A percentile compares a stretch with the other conserved stretches of the same genome.
Evolutionary conservation across 148 eudicot species (phyloP).

Genomic region (Vaccinium darrowii): DNA sequence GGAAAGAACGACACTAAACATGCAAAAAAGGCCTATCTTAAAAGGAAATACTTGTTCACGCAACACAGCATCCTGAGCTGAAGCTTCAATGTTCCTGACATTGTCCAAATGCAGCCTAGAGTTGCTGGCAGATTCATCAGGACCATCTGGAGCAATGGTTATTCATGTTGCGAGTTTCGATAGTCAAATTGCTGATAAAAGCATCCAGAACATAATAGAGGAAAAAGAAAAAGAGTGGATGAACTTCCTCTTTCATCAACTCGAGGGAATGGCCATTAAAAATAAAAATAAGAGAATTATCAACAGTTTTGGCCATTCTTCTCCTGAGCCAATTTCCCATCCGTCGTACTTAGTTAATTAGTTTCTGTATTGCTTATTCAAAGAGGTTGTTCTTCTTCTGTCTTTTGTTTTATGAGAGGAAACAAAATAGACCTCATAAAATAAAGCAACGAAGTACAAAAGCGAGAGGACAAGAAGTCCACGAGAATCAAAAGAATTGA

Average conservation of each 20-base stretch:
- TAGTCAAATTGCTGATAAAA: not conserved
- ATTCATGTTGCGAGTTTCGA: not conserved
- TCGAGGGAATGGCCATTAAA: conserved; percentile 13
- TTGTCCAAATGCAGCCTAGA: conserved; percentile 27
- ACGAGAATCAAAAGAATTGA: not conserved
- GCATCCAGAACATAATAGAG: conserved; percentile 5
- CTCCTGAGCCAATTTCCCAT: conserved; percentile 11
- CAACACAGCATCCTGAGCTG: conserved; percentile 79
- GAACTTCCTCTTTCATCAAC: conserved; percentile 8
- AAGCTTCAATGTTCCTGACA: conserved; percentile 58
- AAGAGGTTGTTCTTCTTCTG: conserved; percentile 15
- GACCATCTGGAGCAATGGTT: conserved; percentile 18
- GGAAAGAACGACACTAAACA: conserved; percentile 12
- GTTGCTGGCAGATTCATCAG: conserved; percentile 24
- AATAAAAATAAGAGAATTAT: not conserved
- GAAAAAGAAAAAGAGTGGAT: not conserved
- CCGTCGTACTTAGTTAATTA: conserved; percentile 17
- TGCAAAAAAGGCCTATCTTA: not conserved
- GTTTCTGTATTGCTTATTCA: conserved; percentile 19
- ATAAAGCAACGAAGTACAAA: not conserved
- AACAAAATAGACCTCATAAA: not conserved
- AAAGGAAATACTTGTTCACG: conserved; percentile 74
- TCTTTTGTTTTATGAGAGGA: not conserved
- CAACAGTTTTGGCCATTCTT: conserved; percentile 14
- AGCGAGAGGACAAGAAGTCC: not conserved